Evolutionary conservation across 495 filamentous ascomycete genomes (phyloP).

Genomic region (Chaetomium fimeti): DNA sequence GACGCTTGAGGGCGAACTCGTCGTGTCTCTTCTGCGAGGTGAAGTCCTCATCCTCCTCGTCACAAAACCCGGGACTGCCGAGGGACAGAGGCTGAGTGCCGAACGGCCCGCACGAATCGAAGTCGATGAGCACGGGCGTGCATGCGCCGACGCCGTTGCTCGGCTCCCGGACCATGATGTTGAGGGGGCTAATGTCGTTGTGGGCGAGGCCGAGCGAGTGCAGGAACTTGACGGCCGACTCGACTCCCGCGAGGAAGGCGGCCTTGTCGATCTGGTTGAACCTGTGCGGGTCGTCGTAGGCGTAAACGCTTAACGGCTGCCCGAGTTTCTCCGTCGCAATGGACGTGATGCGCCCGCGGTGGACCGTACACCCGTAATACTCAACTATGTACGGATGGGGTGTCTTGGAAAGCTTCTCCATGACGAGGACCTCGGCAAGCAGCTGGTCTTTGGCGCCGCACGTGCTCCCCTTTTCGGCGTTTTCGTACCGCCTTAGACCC

Average conservation of each 20-base stretch:
- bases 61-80: not conserved
- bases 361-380: not conserved
- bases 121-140: not conserved
- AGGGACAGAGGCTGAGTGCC: not conserved
- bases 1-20: not conserved
- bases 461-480: not conserved
- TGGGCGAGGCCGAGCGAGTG: constrained; percentile 1
- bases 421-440: not conserved
- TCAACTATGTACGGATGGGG: constrained; percentile 1
- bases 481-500: not conserved
- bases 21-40: not conserved
- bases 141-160: not conserved
- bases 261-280: not conserved
- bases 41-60: not conserved
- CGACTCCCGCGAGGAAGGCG: not conserved
- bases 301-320: not conserved
- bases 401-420: constrained; percentile 2
- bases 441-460: not conserved
- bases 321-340: not conserved
- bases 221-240: not conserved
- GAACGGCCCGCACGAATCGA: not conserved
- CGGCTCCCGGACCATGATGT: constrained; percentile 4
- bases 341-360: not conserved
- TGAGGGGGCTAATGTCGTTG: not conserved
- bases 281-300: not conserved